phyloP scores from a whole-genome alignment of 768 basidiomycete genomes.

The Cubamyces lactineus region DNA sequence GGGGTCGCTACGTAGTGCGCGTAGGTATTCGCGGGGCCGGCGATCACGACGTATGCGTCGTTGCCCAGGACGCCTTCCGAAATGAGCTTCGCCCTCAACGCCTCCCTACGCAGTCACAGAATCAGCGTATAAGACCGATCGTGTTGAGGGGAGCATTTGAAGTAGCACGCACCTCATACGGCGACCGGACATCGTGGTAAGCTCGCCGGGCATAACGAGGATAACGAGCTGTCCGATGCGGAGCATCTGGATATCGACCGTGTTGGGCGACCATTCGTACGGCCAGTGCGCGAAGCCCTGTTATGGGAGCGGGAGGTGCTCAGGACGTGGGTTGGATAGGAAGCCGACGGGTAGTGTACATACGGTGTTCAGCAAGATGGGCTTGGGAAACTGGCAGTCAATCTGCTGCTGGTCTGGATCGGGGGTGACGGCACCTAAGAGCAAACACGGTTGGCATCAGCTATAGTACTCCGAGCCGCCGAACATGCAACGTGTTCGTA shows the following conservation, averaged over 20 bases:
- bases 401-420: conserved; percentile 61
- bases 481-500: conserved; percentile 22
- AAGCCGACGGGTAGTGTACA: no score
- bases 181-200: conserved; percentile 83
- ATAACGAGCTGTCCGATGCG: conserved; percentile 78
- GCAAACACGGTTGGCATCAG: not conserved
- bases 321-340: no score
- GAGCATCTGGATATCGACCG: conserved; percentile 77
- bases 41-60: conserved; percentile 75
- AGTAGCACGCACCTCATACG: conserved; percentile 58
- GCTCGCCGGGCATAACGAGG: conserved; percentile 74
- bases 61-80: conserved; percentile 62
- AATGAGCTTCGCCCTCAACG: conserved; percentile 66
- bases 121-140: not conserved
- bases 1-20: conserved; percentile 72
- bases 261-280: conserved; percentile 75
- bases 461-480: not conserved
- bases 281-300: conserved; percentile 69
- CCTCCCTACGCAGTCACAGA: conserved; percentile 51
- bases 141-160: no score
- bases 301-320: no score
- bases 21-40: conserved; percentile 84
- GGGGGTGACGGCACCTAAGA: conserved; percentile 68
- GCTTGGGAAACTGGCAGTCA: conserved; percentile 77
- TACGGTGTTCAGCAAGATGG: conserved; percentile 76